These are phyloP conservation scores for Aphanocladium album DNA, from an alignment of 2,329 filamentous ascomycete genomes.

Conservation along the genomic window DNA sequence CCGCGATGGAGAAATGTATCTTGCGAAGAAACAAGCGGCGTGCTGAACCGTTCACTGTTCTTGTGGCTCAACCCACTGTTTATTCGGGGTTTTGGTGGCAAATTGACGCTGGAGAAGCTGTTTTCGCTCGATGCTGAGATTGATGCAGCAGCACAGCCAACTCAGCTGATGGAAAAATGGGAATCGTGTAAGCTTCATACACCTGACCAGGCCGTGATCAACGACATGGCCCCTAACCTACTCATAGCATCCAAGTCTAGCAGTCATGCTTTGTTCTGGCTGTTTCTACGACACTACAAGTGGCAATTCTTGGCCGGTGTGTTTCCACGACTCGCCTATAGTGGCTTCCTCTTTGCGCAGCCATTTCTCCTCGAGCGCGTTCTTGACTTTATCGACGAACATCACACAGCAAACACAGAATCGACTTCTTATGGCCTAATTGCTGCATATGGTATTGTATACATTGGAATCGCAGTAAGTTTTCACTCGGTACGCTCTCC, in stretches of 20 bases:
- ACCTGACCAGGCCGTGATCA: neutral
- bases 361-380: neutral
- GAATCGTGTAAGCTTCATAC: no score
- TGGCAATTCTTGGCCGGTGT: neutral
- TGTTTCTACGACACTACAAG: neutral
- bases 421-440: slow-evolving; percentile 33
- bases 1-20: neutral
- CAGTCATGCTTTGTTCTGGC: neutral
- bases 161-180: no score
- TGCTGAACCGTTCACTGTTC: no score
- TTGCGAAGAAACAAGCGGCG: neutral
- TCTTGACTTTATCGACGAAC: neutral
- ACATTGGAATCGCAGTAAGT: slow-evolving; percentile 19
- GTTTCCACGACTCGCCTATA: neutral
- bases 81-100: no score
- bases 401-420: slow-evolving; percentile 16
- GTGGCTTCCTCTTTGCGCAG: neutral
- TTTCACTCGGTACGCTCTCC: neutral
- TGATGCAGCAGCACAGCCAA: no score
- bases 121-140: no score
- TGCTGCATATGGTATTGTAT: slow-evolving; percentile 15
- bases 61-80: no score
- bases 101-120: no score
- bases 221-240: neutral
- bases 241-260: neutral